These are phyloP conservation scores for Puccinia horiana DNA, from an alignment of 1,284 basidiomycete species.

Conservation along the genomic window DNA sequence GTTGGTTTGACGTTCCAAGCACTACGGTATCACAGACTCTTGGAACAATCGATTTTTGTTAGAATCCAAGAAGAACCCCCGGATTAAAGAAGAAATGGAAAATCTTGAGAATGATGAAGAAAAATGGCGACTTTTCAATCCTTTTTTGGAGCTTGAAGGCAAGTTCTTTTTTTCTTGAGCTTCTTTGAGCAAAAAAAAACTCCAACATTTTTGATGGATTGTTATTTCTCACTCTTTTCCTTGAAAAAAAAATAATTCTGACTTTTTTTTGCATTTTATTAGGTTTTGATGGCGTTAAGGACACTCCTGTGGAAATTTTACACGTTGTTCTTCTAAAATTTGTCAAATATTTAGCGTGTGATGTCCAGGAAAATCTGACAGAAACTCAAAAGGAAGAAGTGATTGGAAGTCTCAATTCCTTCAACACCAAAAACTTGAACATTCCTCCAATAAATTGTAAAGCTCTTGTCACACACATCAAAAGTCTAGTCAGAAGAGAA, in stretches of 20 bases:
- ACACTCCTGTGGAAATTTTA: constrained; percentile 55
- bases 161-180: not conserved
- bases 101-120: not conserved
- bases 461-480: not conserved
- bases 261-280: not conserved
- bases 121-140: not conserved
- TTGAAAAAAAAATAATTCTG: not conserved
- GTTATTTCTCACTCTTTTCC: not conserved
- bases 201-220: not conserved
- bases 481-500: constrained; percentile 4
- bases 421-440: no score
- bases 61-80: not conserved
- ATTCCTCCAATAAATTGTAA: no score
- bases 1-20: not conserved
- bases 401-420: no score
- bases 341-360: not conserved
- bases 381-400: not conserved
- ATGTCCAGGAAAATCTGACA: not conserved
- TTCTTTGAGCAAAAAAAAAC: not conserved
- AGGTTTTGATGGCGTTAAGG: not conserved
- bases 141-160: not conserved
- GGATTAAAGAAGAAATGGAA: not conserved
- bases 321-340: constrained; percentile 59
- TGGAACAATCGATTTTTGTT: not conserved
- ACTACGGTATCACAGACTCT: not conserved